A percentile compares a stretch with the other conserved stretches of the same genome.
These are phyloP conservation scores for Panaeolus cyanescens DNA, from an alignment of 768 basidiomycete genomes.

Conservation along the genomic window DNA sequence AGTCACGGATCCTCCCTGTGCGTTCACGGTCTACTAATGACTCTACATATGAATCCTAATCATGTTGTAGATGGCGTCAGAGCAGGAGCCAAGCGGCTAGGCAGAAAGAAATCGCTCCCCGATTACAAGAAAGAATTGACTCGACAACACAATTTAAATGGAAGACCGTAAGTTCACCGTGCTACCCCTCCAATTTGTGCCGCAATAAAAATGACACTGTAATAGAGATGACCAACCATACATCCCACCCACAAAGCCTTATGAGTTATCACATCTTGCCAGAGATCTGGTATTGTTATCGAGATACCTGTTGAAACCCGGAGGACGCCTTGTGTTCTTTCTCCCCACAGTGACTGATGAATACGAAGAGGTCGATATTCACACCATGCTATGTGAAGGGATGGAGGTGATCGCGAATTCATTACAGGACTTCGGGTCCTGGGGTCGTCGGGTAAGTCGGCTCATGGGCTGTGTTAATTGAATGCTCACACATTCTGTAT, in stretches of 20 bases:
- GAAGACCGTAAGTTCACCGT: slow-evolving; percentile 44
- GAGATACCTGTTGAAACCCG: slow-evolving; percentile 81
- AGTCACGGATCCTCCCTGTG: slow-evolving; percentile 93
- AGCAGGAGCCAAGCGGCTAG: slow-evolving; percentile 82
- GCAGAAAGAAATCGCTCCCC: slow-evolving; percentile 57
- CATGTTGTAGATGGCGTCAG: slow-evolving; percentile 78
- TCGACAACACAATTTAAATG: slow-evolving; percentile 35
- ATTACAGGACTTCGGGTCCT: slow-evolving; percentile 90
- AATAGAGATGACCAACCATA: slow-evolving; percentile 68
- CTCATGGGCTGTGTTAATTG: background rate
- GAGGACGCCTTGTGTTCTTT: slow-evolving; percentile 93
- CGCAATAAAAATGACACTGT: background rate
- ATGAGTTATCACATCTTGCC: slow-evolving; percentile 85
- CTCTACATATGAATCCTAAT: background rate
- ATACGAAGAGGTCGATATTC: slow-evolving; percentile 85
- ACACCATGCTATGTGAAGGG: slow-evolving; percentile 76
- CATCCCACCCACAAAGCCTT: slow-evolving; percentile 88
- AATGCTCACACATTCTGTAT: background rate
- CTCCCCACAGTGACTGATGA: slow-evolving; percentile 91
- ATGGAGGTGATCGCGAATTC: slow-evolving; percentile 91
- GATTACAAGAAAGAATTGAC: slow-evolving; percentile 38
- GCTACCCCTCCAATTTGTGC: background rate
- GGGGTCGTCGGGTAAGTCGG: slow-evolving; percentile 83
- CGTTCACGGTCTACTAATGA: slow-evolving; percentile 24
- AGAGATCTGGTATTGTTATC: slow-evolving; percentile 80